phyloP scores from a whole-genome alignment of 2,329 filamentous ascomycete genomes.

The Orbilia ellipsospora region DNA sequence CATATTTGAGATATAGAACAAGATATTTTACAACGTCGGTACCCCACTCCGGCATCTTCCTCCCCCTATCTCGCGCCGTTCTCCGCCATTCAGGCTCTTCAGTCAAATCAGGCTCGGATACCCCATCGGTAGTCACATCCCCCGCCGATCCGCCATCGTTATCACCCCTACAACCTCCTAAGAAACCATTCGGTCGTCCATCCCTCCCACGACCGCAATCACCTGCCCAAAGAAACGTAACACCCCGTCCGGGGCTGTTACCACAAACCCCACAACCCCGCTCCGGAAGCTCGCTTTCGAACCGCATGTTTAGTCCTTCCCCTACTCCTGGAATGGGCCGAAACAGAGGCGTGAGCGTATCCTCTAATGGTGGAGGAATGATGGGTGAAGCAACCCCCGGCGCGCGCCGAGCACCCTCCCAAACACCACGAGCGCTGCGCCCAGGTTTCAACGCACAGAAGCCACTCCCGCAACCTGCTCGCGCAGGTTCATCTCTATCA shows the following conservation, averaged over 20 bases:
- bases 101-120: constrained; percentile 42
- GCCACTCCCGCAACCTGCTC: constrained; percentile 20
- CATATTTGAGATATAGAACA: constrained; percentile 61
- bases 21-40: constrained; percentile 83
- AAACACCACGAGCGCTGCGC: constrained; percentile 34
- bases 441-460: constrained; percentile 37
- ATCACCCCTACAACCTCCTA: constrained; percentile 59
- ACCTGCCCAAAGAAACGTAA: constrained; percentile 41
- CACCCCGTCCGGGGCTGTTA: constrained; percentile 54
- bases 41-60: constrained; percentile 89
- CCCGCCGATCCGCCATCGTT: constrained; percentile 42
- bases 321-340: constrained; percentile 57
- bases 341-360: constrained; percentile 55
- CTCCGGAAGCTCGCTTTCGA: constrained; percentile 57
- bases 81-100: constrained; percentile 72
- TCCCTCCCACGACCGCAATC: constrained; percentile 55
- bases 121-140: constrained; percentile 47
- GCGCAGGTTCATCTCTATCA: constrained; percentile 36
- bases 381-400: not conserved
- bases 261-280: constrained; percentile 56
- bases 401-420: constrained; percentile 12
- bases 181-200: constrained; percentile 55
- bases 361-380: constrained; percentile 56
- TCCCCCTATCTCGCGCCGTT: constrained; percentile 83
- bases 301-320: constrained; percentile 57